A percentile compares a stretch with the other conserved stretches of the same genome.
Conservation (phyloP, 2,329 filamentous ascomycete species). For the Stenocarpella maydis region DNA sequence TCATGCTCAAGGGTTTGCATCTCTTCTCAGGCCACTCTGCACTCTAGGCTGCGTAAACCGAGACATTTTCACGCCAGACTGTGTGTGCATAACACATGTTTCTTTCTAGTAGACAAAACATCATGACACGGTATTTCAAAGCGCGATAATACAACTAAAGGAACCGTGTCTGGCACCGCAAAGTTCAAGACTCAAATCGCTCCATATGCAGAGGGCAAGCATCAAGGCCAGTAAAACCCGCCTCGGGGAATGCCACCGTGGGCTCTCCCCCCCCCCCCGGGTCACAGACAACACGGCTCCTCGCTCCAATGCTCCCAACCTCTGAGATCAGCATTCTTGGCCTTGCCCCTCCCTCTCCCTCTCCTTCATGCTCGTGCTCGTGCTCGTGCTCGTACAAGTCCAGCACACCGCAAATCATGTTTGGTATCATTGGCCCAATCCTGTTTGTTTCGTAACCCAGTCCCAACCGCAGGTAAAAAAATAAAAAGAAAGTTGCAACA, state of each 20-base stretch:
- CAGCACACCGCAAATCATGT: conserved; percentile 4
- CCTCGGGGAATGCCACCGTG: conserved; percentile 16
- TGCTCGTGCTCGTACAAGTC: conserved; percentile 13
- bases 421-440: conserved; percentile 15
- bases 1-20: background rate
- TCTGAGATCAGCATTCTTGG: conserved; percentile 2
- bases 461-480: conserved; percentile 15
- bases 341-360: background rate
- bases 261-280: background rate
- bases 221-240: conserved; percentile 1
- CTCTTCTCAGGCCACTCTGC: background rate
- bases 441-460: conserved; percentile 25
- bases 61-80: conserved; percentile 6
- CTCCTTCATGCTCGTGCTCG: background rate
- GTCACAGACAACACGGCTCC: background rate
- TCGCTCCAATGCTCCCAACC: conserved; percentile 2
- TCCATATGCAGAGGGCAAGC: conserved; percentile 23
- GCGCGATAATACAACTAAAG: background rate
- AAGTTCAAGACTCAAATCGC: conserved; percentile 13
- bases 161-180: background rate
- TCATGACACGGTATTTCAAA: conserved; percentile 4
- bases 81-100: background rate
- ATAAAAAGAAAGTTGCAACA: conserved; percentile 1
- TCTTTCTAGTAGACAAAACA: conserved; percentile 15
- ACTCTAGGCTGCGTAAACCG: background rate